phyloP scores from a whole-genome alignment of 495 filamentous ascomycete species.

The Daldinia loculata region DNA sequence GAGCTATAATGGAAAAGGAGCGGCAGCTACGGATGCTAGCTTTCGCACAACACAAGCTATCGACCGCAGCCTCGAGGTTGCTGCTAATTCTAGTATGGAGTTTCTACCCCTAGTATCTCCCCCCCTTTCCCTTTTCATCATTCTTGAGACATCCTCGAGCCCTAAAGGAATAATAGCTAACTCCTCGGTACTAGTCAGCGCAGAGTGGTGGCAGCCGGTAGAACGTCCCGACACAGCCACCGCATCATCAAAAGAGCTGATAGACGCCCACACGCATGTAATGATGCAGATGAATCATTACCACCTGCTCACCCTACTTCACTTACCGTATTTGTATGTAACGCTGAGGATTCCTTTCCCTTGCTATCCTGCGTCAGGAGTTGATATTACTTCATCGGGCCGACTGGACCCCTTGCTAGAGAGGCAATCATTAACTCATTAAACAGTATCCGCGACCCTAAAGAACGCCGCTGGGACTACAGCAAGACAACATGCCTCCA shows the following conservation, averaged over 20 bases:
- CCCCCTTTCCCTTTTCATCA: neutral
- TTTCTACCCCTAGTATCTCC: neutral
- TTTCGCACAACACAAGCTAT: constrained; percentile 53
- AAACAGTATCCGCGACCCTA: constrained; percentile 47
- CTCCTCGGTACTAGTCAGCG: constrained; percentile 27
- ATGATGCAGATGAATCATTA: constrained; percentile 59
- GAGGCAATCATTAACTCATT: neutral
- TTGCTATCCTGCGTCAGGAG: neutral
- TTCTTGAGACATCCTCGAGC: neutral
- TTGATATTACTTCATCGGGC: neutral
- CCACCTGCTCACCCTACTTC: constrained; percentile 54
- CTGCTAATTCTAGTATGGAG: constrained; percentile 40
- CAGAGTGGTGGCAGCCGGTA: constrained; percentile 51
- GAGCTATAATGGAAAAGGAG: neutral
- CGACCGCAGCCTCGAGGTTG: constrained; percentile 54
- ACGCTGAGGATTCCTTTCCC: neutral
- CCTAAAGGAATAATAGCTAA: neutral
- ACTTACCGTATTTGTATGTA: constrained; percentile 54
- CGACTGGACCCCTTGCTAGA: constrained; percentile 2
- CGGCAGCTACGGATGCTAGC: constrained; percentile 15
- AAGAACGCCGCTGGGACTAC: constrained; percentile 57
- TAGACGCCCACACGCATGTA: constrained; percentile 42
- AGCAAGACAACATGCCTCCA: constrained; percentile 56
- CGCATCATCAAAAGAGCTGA: constrained; percentile 19
- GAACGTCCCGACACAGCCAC: constrained; percentile 27